Evolutionary conservation across 2,329 filamentous ascomycete species (phyloP).

Genomic region (Pseudogymnoascus sp.): DNA sequence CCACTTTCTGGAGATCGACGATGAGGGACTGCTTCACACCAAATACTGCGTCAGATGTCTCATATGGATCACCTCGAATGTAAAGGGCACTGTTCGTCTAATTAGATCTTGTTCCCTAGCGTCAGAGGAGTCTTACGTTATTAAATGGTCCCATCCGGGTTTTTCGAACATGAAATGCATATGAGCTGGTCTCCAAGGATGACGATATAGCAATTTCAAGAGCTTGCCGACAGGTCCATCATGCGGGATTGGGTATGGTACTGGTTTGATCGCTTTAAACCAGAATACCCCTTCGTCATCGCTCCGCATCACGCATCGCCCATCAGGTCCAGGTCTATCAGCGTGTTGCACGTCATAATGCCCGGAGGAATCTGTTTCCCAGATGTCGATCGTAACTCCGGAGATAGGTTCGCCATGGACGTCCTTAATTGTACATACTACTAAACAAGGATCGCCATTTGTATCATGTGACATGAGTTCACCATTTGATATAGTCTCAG

Average conservation of each 20-base stretch:
- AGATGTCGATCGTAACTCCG: constrained; percentile 69
- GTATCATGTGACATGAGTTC: constrained; percentile 59
- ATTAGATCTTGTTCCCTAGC: no score
- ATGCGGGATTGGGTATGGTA: constrained; percentile 76
- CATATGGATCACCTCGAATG: constrained; percentile 69
- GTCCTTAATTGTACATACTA: constrained; percentile 63
- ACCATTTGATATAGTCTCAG: constrained; percentile 50
- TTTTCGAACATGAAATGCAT: constrained; percentile 89
- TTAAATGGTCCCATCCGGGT: constrained; percentile 14
- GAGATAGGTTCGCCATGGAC: constrained; percentile 52
- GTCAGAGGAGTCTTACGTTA: no score
- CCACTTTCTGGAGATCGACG: constrained; percentile 50
- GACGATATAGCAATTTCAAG: constrained; percentile 57
- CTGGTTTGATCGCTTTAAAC: constrained; percentile 78
- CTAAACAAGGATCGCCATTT: constrained; percentile 60
- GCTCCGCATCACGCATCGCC: constrained; percentile 60
- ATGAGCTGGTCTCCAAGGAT: constrained; percentile 69
- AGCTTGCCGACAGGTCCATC: constrained; percentile 77
- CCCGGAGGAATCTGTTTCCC: constrained; percentile 73
- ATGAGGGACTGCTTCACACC: constrained; percentile 75
- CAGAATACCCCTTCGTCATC: constrained; percentile 70
- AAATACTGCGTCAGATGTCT: constrained; percentile 77
- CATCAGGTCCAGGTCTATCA: constrained; percentile 56
- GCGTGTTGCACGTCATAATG: constrained; percentile 73
- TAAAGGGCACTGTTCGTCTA: constrained; percentile 49